Percentiles rank a stretch among this genome's conserved stretches.
Conservation (phyloP, 495 filamentous ascomycete genomes). For the Xylaria curta region DNA sequence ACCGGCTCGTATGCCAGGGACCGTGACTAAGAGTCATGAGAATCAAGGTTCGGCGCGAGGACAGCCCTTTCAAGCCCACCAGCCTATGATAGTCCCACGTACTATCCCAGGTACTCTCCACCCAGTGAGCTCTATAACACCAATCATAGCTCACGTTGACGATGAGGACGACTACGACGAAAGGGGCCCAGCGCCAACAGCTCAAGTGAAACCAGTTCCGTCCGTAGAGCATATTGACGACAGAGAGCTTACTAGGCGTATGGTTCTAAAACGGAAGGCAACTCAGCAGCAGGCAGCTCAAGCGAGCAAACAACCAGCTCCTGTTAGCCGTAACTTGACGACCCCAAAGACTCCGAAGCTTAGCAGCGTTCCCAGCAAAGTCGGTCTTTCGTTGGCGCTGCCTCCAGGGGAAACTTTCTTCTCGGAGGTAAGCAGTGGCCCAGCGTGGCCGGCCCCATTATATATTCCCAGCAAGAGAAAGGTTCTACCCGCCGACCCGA, state of each 20-base stretch:
- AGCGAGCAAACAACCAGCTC: not conserved
- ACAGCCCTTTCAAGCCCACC: conserved; percentile 10
- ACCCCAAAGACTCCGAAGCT: not conserved
- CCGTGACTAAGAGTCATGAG: not conserved
- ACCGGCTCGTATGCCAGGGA: not conserved
- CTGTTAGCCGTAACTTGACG: not conserved
- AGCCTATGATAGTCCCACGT: not conserved
- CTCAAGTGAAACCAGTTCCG: not conserved
- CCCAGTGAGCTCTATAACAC: not conserved
- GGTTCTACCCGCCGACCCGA: not conserved
- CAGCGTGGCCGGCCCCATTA: not conserved
- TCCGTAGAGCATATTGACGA: not conserved
- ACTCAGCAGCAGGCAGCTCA: not conserved
- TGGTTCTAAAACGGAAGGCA: not conserved
- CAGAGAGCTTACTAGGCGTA: not conserved
- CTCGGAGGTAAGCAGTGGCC: not conserved
- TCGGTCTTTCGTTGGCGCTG: not conserved
- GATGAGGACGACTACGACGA: not conserved
- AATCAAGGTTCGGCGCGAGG: not conserved
- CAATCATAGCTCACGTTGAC: not conserved
- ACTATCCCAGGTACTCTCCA: not conserved
- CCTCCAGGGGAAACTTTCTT: not conserved
- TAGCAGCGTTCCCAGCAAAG: too few species aligned
- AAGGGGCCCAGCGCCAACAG: not conserved
- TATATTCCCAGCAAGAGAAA: not conserved